Conservation (phyloP, 2,329 filamentous ascomycete genomes). For the Ceratocystis papillata region DNA sequence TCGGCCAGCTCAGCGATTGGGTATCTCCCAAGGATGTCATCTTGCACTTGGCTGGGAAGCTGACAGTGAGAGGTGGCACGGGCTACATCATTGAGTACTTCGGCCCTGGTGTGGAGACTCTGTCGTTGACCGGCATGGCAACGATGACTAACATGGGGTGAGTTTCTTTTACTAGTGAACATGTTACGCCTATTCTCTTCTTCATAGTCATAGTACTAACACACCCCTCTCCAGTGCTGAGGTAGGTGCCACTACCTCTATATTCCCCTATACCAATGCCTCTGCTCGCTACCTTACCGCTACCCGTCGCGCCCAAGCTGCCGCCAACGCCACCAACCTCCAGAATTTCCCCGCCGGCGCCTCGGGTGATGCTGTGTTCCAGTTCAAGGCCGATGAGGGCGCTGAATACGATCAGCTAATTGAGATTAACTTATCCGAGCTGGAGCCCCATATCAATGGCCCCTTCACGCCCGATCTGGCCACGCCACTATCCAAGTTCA, state of each 20-base stretch:
- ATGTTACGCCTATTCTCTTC: background rate
- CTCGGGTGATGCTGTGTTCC: slow-evolving; percentile 43
- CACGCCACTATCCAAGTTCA: slow-evolving; percentile 83
- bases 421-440: slow-evolving; percentile 74
- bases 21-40: slow-evolving; percentile 94
- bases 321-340: slow-evolving; percentile 52
- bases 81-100: slow-evolving; percentile 93
- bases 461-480: slow-evolving; percentile 94
- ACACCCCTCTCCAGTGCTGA: slow-evolving; percentile 40
- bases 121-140: slow-evolving; percentile 88
- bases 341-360: slow-evolving; percentile 41
- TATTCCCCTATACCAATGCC: slow-evolving; percentile 82
- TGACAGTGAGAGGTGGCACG: slow-evolving; percentile 89
- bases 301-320: slow-evolving; percentile 58
- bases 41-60: slow-evolving; percentile 71
- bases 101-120: slow-evolving; percentile 74
- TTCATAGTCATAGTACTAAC: background rate
- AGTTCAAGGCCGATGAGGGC: slow-evolving; percentile 65
- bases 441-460: slow-evolving; percentile 95
- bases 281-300: slow-evolving; percentile 78
- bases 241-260: slow-evolving; percentile 87
- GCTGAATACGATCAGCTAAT: slow-evolving; percentile 87
- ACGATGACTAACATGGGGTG: slow-evolving; percentile 79
- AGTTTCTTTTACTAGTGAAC: background rate
- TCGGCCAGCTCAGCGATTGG: slow-evolving; percentile 79